phyloP scores from a whole-genome alignment of 2,329 filamentous ascomycete genomes.

The Exophiala mesophila region DNA sequence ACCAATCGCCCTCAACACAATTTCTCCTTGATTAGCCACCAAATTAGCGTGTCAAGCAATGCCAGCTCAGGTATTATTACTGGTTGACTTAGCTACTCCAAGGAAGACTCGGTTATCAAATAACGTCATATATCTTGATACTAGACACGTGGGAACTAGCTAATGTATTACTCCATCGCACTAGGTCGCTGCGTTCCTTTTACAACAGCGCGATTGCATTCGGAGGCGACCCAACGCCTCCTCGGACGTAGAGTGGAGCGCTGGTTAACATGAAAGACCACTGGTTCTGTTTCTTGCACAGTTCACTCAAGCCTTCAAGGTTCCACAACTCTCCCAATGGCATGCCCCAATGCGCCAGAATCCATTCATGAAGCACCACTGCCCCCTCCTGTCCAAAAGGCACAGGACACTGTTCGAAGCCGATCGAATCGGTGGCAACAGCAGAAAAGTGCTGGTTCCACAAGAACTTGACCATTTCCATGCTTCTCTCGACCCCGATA shows the following conservation, averaged over 20 bases:
- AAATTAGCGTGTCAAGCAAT: too few species aligned
- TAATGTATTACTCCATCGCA: too few species aligned
- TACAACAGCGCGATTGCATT: slow-evolving; percentile 16
- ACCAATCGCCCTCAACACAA: too few species aligned
- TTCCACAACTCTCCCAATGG: slow-evolving; percentile 29
- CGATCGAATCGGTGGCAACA: slow-evolving; percentile 30
- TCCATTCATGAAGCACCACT: slow-evolving; percentile 16
- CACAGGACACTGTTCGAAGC: slow-evolving; percentile 28
- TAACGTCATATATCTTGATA: too few species aligned
- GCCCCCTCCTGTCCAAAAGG: too few species aligned
- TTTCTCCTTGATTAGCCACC: too few species aligned
- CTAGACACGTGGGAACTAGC: too few species aligned
- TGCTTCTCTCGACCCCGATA: slow-evolving; percentile 16
- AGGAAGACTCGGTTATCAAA: too few species aligned
- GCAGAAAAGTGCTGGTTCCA: slow-evolving; percentile 32
- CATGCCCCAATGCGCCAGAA: slow-evolving; percentile 24
- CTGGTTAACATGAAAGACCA: slow-evolving; percentile 46
- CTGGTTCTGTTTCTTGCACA: slow-evolving; percentile 31
- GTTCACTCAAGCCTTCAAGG: slow-evolving; percentile 34
- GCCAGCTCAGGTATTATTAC: too few species aligned
- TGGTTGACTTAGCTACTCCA: too few species aligned
- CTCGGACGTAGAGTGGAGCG: slow-evolving; percentile 14
- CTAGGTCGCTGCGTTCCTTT: too few species aligned
- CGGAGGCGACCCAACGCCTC: slow-evolving; percentile 19
- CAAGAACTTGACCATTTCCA: slow-evolving; percentile 30